Evolutionary conservation across 805 yeast species (phyloP).

Genomic region (Yamadazyma olivae): DNA sequence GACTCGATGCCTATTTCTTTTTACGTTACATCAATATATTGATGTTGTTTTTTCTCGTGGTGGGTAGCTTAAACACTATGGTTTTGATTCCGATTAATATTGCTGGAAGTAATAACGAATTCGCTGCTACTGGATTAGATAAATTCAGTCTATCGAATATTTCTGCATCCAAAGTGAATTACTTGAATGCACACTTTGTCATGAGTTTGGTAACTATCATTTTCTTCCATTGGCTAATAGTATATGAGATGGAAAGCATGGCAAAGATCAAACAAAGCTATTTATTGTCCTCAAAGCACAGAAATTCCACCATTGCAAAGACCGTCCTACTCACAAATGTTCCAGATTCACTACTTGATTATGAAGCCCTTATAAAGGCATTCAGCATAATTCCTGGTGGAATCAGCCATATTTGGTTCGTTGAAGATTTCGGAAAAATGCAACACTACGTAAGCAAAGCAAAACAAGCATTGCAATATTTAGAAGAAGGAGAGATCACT

Average conservation of each 20-base stretch:
- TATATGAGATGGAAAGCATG: constrained; percentile 53
- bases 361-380: constrained; percentile 20
- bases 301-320: constrained; percentile 22
- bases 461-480: constrained; percentile 20
- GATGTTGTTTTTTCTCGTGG: constrained; percentile 45
- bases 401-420: constrained; percentile 58
- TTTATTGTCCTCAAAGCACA: constrained; percentile 26
- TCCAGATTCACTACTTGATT: constrained; percentile 31
- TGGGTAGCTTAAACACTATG: constrained; percentile 55
- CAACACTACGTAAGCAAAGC: constrained; percentile 19
- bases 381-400: constrained; percentile 51
- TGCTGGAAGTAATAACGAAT: constrained; percentile 30
- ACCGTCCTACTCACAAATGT: constrained; percentile 45
- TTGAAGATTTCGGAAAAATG: constrained; percentile 29
- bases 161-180: constrained; percentile 45
- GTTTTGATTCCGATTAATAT: constrained; percentile 64
- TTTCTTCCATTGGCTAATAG: constrained; percentile 54
- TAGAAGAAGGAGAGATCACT: constrained; percentile 26
- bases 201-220: constrained; percentile 53
- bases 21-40: constrained; percentile 57
- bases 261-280: constrained; percentile 47
- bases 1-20: constrained; percentile 75
- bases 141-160: constrained; percentile 69
- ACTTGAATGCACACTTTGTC: constrained; percentile 61
- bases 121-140: constrained; percentile 54